These are phyloP conservation scores for Arabis hirsuta DNA, from an alignment of 345 rosid genomes.

Conservation along the genomic window DNA sequence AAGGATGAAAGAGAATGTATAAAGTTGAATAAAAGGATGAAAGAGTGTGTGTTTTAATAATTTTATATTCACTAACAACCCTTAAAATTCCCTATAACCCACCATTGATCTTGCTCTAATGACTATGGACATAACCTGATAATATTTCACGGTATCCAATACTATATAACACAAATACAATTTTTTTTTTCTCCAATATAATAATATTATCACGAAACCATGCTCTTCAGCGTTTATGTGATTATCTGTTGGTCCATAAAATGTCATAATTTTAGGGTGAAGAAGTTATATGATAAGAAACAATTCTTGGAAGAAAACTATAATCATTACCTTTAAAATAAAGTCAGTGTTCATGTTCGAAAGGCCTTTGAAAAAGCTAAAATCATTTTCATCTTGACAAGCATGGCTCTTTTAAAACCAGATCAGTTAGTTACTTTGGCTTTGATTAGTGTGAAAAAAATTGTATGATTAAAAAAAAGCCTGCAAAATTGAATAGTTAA, in stretches of 20 bases:
- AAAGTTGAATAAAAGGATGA: too few species aligned
- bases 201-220: slow-evolving; percentile 37
- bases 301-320: slow-evolving; percentile 38
- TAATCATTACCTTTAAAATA: slow-evolving; percentile 37
- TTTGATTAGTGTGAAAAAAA: slow-evolving; percentile 1
- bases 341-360: slow-evolving; percentile 41
- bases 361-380: slow-evolving; percentile 39
- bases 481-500: neutral
- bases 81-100: too few species aligned
- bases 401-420: slow-evolving; percentile 32
- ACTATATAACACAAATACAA: slow-evolving; percentile 29
- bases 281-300: slow-evolving; percentile 32
- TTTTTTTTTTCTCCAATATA: slow-evolving; percentile 9
- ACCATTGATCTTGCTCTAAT: too few species aligned
- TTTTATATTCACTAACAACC: too few species aligned
- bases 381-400: slow-evolving; percentile 41
- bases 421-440: slow-evolving; percentile 24
- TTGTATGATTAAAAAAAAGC: neutral
- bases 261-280: slow-evolving; percentile 27
- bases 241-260: slow-evolving; percentile 37
- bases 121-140: slow-evolving; percentile 42
- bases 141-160: slow-evolving; percentile 38
- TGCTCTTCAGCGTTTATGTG: slow-evolving; percentile 34
- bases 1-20: too few species aligned
- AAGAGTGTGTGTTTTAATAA: too few species aligned